Evolutionary conservation across 805 yeast genomes (phyloP).

Genomic region (Candida manassasensis): DNA sequence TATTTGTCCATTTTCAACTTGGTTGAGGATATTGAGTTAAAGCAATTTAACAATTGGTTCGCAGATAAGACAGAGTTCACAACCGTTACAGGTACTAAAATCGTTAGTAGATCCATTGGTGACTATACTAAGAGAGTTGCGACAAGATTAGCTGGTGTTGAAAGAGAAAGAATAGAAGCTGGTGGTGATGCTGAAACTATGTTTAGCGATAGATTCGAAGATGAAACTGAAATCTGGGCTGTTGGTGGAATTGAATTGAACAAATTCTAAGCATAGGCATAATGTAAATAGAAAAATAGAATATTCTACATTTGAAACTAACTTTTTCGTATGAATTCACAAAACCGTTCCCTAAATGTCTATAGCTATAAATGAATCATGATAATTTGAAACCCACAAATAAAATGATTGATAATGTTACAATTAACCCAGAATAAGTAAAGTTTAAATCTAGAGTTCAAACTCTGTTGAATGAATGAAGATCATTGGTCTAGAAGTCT

Average conservation of each 20-base stretch:
- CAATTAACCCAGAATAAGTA: too few relatives aligned
- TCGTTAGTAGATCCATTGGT: constrained; percentile 69
- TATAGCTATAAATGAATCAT: too few relatives aligned
- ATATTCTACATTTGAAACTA: background rate
- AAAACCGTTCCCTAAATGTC: too few relatives aligned
- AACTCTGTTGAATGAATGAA: too few relatives aligned
- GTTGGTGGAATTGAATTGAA: constrained; percentile 60
- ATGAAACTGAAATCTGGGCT: constrained; percentile 84
- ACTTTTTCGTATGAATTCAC: too few relatives aligned
- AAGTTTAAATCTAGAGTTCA: too few relatives aligned
- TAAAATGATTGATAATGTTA: too few relatives aligned
- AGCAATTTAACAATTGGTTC: constrained; percentile 63
- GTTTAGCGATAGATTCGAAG: constrained; percentile 81
- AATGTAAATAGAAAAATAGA: background rate
- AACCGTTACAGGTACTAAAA: constrained; percentile 38
- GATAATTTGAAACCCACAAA: too few relatives aligned
- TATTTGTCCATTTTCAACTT: constrained; percentile 67
- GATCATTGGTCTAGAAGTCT: constrained; percentile 3
- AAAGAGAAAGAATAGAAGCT: constrained; percentile 79
- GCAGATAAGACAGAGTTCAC: constrained; percentile 31
- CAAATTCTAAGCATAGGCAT: constrained; percentile 11
- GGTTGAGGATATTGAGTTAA: constrained; percentile 58
- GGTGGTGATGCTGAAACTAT: constrained; percentile 88
- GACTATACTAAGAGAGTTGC: constrained; percentile 92
- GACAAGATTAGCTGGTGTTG: constrained; percentile 77